These are phyloP conservation scores for Achlya hypogyna DNA, from an alignment of 352 stramenopile genomes.

Conservation along the genomic window DNA sequence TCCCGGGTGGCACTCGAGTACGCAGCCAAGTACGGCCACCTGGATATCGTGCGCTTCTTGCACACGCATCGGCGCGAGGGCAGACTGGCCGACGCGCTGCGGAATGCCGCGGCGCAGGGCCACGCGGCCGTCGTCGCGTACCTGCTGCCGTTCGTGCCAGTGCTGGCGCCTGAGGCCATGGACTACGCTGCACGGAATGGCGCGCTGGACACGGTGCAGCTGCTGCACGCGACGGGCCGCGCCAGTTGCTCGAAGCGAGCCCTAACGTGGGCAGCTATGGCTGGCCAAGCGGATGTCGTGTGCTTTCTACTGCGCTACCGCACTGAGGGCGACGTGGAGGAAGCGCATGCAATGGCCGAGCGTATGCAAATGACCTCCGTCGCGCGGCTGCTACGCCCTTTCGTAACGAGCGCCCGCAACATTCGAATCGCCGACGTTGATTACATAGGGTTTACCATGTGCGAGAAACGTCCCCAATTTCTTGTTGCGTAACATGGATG, in stretches of 20 bases:
- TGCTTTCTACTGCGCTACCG: background rate
- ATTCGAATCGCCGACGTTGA: background rate
- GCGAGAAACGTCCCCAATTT: too few relatives aligned
- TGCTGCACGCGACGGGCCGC: background rate
- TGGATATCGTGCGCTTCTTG: slow-evolving; percentile 3
- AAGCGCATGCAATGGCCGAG: background rate
- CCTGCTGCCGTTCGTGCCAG: background rate
- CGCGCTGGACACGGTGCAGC: background rate
- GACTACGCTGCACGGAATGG: background rate
- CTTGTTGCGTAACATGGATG: too few relatives aligned
- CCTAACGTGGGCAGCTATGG: background rate
- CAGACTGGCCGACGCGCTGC: background rate
- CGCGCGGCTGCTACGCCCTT: background rate
- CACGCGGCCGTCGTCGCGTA: background rate
- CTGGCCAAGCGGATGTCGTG: background rate
- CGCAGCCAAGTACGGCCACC: slow-evolving; percentile 14
- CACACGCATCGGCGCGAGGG: slow-evolving; percentile 3
- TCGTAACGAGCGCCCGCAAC: too few relatives aligned
- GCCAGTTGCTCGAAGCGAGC: background rate
- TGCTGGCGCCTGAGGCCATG: background rate
- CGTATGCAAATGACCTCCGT: background rate
- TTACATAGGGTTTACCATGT: background rate
- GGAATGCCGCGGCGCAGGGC: background rate
- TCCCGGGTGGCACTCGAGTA: background rate
- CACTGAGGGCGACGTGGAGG: background rate